Base-by-base conservation (phyloP, 2,329 filamentous ascomycete genomes). In the Septoria linicola region DNA sequence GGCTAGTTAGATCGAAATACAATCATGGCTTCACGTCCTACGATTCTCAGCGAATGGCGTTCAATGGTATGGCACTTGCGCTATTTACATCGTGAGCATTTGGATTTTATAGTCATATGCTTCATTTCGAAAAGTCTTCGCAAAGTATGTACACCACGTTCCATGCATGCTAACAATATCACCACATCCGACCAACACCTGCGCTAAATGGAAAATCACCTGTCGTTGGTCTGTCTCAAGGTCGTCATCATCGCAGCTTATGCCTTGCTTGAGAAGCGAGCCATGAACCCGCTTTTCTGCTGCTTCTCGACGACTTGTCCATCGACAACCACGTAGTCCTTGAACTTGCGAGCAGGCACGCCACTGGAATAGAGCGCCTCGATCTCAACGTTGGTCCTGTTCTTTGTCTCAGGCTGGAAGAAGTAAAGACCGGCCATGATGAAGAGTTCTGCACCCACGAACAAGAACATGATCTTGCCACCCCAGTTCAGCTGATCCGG, bases 381-480 rank as follows among this genome's bases (percentile, higher is more conserved):
- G 16, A 70, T 68, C 3, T 71, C 68, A 7, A 64, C 57, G 11
- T 70, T 67, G 1, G 65, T 70, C 17, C 68, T 61, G 58, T 71
- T 70, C 65, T 71, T 71, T 0, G 68, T 71, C 63, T 70, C 68
- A 3, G 69, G 68, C 53, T 71, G 69, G 50, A 70, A 63, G 57
- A 67, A 68, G 23, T 64, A 70, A 2, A 70, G 52, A 0, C 41
- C 52, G 1, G 46, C 54, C 4, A 71, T 60, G 16, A 71, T 68
- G 20, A 70, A 59, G 1, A 68, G 46, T 55, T 71, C 68, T 1
- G 68, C 67, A 0, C 54, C 66, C 4, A 68, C 68, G 43, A 71
- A 71, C 19, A 71, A 13, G 39, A 71, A 70, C 66, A 70, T 70
- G 51, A 71, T 59, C 53, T 66, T 71, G 25, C 68, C 68, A 0